phyloP scores from a whole-genome alignment of 495 filamentous ascomycete species.

The Podospora pseudopauciseta region DNA sequence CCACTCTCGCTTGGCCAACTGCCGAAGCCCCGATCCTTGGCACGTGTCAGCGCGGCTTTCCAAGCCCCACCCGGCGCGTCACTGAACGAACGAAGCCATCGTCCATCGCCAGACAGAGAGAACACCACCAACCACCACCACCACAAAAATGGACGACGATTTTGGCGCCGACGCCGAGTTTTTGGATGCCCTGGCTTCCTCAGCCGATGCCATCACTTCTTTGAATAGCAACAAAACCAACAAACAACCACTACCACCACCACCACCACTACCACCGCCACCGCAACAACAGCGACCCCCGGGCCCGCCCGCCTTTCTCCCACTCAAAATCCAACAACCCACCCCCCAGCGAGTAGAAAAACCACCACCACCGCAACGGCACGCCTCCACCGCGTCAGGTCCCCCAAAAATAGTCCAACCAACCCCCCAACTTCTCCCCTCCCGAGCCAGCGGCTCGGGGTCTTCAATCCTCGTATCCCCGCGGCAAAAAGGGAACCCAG shows the following conservation, averaged over 20 bases:
- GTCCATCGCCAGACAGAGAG: not conserved
- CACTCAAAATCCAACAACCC: constrained; percentile 37
- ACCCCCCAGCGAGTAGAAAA: constrained; percentile 44
- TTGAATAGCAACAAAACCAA: not conserved
- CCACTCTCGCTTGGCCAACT: not conserved
- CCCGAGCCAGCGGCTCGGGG: constrained; percentile 50
- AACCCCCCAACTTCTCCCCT: constrained; percentile 74
- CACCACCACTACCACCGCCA: not conserved
- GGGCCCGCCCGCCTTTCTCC: constrained; percentile 27
- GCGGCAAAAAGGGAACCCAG: constrained; percentile 90
- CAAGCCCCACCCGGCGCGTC: not conserved
- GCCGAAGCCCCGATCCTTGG: not conserved
- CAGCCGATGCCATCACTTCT: not conserved
- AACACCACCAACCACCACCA: not conserved
- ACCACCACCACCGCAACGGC: constrained; percentile 30
- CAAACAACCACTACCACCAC: not conserved
- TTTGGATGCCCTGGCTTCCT: constrained; percentile 48
- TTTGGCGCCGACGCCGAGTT: constrained; percentile 60
- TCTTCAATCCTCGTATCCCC: constrained; percentile 80
- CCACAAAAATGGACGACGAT: constrained; percentile 50
- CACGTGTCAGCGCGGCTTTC: not conserved
- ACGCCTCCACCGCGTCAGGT: not conserved
- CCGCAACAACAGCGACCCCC: constrained; percentile 25
- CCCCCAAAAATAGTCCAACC: constrained; percentile 65
- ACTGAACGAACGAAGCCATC: not conserved